These are phyloP conservation scores for Xylariaceae sp. DNA, from an alignment of 2,329 filamentous ascomycete genomes.

Conservation along the genomic window DNA sequence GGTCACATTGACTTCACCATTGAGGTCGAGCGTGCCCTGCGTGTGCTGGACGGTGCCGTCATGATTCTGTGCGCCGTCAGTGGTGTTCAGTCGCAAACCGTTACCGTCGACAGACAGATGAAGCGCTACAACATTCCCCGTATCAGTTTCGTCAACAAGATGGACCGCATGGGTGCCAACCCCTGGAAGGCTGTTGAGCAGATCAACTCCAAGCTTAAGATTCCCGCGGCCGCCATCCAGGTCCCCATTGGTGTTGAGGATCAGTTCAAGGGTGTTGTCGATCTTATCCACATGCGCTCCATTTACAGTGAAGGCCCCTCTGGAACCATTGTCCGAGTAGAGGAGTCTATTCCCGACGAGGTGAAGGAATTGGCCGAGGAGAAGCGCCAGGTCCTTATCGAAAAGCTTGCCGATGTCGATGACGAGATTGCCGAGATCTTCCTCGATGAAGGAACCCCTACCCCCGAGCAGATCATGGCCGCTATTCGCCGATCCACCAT, in stretches of 20 bases:
- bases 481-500: constrained; percentile 92
- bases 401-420: constrained; percentile 94
- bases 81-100: constrained; percentile 95
- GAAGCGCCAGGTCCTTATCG: constrained; percentile 79
- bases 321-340: constrained; percentile 70
- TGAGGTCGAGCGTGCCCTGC: constrained; percentile 90
- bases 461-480: constrained; percentile 76
- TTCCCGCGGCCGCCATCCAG: constrained; percentile 88
- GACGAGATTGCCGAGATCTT: constrained; percentile 96
- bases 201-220: constrained; percentile 93
- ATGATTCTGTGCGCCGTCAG: constrained; percentile 98
- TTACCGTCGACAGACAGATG: constrained; percentile 98
- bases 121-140: constrained; percentile 94
- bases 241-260: constrained; percentile 92
- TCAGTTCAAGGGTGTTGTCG: constrained; percentile 85
- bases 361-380: constrained; percentile 71
- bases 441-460: constrained; percentile 79
- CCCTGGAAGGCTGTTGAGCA: constrained; percentile 97
- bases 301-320: constrained; percentile 85
- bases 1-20: constrained; percentile 99
- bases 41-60: constrained; percentile 92
- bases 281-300: constrained; percentile 85
- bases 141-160: constrained; percentile 98
- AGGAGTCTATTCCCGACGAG: constrained; percentile 77
- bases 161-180: constrained; percentile 98